A percentile compares a stretch with the other conserved stretches of the same genome.
Conservation (phyloP, 192 early-diverging fungal species). For the Coemansia sp. region DNA sequence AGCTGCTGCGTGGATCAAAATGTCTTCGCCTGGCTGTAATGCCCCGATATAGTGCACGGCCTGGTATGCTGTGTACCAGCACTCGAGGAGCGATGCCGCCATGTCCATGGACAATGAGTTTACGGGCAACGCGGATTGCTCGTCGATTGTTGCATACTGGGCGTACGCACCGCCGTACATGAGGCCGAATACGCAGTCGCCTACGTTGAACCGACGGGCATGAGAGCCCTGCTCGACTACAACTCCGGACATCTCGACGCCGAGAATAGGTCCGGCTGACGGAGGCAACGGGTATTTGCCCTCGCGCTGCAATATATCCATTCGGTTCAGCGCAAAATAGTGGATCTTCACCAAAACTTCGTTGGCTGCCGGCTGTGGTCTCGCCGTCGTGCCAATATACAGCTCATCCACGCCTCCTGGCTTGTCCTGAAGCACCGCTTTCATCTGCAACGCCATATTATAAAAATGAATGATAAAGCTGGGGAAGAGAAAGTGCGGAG, state of each 20-base stretch:
- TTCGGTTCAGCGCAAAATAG: slow-evolving; percentile 70
- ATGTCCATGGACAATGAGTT: slow-evolving; percentile 56
- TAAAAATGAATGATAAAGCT: neutral
- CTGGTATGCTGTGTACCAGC: slow-evolving; percentile 79
- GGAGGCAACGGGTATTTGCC: slow-evolving; percentile 68
- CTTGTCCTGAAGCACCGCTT: slow-evolving; percentile 54
- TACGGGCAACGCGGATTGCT: slow-evolving; percentile 60
- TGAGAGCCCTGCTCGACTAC: slow-evolving; percentile 55
- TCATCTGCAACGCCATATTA: slow-evolving; percentile 25
- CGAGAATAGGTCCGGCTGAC: slow-evolving; percentile 64
- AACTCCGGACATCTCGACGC: slow-evolving; percentile 71
- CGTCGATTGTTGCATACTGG: slow-evolving; percentile 65
- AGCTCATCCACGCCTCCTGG: slow-evolving; percentile 56
- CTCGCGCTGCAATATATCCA: slow-evolving; percentile 75
- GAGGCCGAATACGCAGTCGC: slow-evolving; percentile 73
- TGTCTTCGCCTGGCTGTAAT: slow-evolving; percentile 60
- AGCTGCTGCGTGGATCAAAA: slow-evolving; percentile 80
- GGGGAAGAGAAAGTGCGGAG: neutral
- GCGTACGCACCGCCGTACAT: slow-evolving; percentile 77
- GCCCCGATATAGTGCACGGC: slow-evolving; percentile 63
- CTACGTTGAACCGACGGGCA: slow-evolving; percentile 56
- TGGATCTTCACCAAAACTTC: slow-evolving; percentile 58
- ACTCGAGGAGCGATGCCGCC: slow-evolving; percentile 75
- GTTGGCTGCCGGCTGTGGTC: slow-evolving; percentile 41
- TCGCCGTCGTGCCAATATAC: slow-evolving; percentile 49